Evolutionary conservation across 2,329 filamentous ascomycete species (phyloP), one percentile per base, ranked within the genome.

Genomic region (Fusarium albosuccineum): DNA sequence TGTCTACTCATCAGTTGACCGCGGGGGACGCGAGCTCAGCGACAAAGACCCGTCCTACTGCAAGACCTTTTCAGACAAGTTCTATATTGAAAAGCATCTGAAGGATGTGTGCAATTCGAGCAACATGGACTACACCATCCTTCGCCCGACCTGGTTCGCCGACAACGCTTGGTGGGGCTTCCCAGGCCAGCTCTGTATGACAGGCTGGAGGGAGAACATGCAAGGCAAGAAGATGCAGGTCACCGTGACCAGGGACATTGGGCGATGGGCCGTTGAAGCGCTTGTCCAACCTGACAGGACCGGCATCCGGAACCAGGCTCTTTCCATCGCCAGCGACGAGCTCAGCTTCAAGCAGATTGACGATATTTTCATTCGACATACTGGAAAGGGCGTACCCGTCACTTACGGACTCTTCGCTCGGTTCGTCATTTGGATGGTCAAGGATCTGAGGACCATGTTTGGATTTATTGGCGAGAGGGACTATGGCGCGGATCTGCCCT

Each of bases 1-100:
- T 64, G 83, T 91, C 42, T 91, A 89, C 75, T 85, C 83, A 2
- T 87, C 84, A 39, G 86, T 90, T 11, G 89, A 91, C 60, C 86
- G 89, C n/a, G 87, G 87, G 29, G 87, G 88, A 30, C 82, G 86
- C 39, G 76, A 77, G 88, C 76, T 91, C 88, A 77, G 79, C 26
- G 71, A 73, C 14, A 45, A 41, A 2, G 71, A 73, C 26, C 67
- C 71, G 10, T 73, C 71, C 1, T 71, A 73, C 36, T 63, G 70
- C 68, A 72, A 72, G 67, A 72, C 70, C 0, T 72, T 72, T n/a
- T 72, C 81, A 29, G 78, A 78, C 70, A 91, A 91, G 74, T 83
- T 86, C 68, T 75, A 84, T 36, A 86, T 90, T 64, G 89, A 91
- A 73, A 76, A 85, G 60, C 81, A 90, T 62, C 80, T 91, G 9